Base-by-base conservation (phyloP, 345 rosid genomes). In the Camelina hispida region DNA sequence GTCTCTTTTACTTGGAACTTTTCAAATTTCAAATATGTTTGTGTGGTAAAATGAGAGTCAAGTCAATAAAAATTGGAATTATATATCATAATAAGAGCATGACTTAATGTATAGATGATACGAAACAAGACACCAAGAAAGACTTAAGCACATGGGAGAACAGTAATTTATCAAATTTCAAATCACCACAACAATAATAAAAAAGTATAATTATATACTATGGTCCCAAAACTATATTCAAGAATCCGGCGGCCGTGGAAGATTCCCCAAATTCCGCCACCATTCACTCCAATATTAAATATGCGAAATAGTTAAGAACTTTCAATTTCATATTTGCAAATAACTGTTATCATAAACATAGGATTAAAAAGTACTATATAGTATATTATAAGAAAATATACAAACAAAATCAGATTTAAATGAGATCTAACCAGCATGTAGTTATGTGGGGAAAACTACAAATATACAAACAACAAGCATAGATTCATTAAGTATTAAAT, bases 181-280 rank as follows among this genome's bases (percentile, higher is more conserved):
- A 69, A 56, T 56, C 58, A 70, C 52, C 37, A 46, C 59, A 28
- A 55, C 60, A 50, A 50, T 16, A 22, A 40, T 56, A 6, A 37
- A 13, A 62, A 68, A 30, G 13, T 46, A 46, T 15, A 60, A 11
- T 58, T 66, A 53, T 61, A 60, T 61, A 34, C 18, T 34, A 79
- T 44, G 66, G 52, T 50, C 65, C 60, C 61, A 18, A 68, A 42
- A 35, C 32, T 40, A 69, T 18, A 53, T 62, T 51, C 34, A 34
- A 46, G 44, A 62, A 68, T 63, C 69, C 75, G 71, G 75, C 82
- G 79, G 57, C 82, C 75, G 75, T 57, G 28, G 67, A 62, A 55
- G 60, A 78, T 72, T 69, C 72, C 79, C 20, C 47, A 74, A 74
- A 74, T 79, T 64, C 62, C 79, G 82, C 79, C 82, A 79, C 71